Conservation (phyloP, 2,329 filamentous ascomycete genomes). For the Alternaria longipes region DNA sequence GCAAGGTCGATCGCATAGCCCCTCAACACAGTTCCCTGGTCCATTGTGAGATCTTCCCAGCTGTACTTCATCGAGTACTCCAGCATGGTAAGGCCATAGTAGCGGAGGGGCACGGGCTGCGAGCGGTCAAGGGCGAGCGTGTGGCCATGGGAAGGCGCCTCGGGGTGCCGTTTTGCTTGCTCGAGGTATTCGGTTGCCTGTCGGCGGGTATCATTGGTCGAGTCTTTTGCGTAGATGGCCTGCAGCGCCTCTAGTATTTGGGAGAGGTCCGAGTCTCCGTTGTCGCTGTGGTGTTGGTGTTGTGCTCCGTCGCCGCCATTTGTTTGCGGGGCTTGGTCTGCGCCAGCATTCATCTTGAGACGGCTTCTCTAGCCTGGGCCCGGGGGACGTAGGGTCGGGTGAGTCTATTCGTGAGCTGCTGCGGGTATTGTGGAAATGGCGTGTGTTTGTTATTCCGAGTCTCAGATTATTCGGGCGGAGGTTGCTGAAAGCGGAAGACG, state of each 20-base stretch:
- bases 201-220: constrained; percentile 80
- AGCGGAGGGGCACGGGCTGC: constrained; percentile 83
- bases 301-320: constrained; percentile 21
- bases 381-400: neutral
- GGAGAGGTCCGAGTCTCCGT: constrained; percentile 57
- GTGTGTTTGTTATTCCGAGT: neutral
- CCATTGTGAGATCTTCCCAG: constrained; percentile 76
- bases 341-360: constrained; percentile 45
- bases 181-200: constrained; percentile 89
- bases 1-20: constrained; percentile 83
- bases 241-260: constrained; percentile 86
- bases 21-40: constrained; percentile 74
- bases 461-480: constrained; percentile 4
- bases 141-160: constrained; percentile 87
- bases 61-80: constrained; percentile 89
- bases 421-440: neutral
- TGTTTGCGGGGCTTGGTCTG: constrained; percentile 38
- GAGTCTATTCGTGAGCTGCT: neutral
- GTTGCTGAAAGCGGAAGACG: constrained; percentile 23
- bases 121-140: constrained; percentile 77
- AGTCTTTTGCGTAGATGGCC: constrained; percentile 83
- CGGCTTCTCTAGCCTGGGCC: constrained; percentile 19
- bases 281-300: constrained; percentile 29
- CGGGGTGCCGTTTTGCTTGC: constrained; percentile 77
- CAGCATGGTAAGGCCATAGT: constrained; percentile 91